These are phyloP conservation scores for Penicillium sp. DNA, from an alignment of 2,329 filamentous ascomycete species.

Conservation along the genomic window DNA sequence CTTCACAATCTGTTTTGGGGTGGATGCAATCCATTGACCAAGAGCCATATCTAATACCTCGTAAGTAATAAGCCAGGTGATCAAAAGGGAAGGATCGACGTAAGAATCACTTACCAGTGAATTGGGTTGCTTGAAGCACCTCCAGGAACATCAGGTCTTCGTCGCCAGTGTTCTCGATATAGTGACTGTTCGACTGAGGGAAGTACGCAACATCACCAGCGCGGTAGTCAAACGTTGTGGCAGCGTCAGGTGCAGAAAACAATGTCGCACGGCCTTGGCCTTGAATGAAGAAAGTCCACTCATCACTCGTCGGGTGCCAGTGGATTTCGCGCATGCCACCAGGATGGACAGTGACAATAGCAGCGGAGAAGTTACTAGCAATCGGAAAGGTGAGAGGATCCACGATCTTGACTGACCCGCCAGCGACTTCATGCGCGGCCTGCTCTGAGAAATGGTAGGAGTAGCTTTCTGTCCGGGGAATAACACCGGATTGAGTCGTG, in stretches of 20 bases:
- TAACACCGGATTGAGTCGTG: slow-evolving; percentile 59
- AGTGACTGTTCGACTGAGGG: slow-evolving; percentile 75
- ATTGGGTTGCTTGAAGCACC: slow-evolving; percentile 70
- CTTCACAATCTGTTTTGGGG: slow-evolving; percentile 58
- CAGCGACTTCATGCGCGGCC: slow-evolving; percentile 63
- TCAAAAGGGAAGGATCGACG: background rate
- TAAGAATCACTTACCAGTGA: slow-evolving; percentile 39
- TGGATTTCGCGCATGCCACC: slow-evolving; percentile 77
- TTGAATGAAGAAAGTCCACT: slow-evolving; percentile 77
- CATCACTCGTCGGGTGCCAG: slow-evolving; percentile 77
- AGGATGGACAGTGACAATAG: slow-evolving; percentile 69
- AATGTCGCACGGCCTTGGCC: slow-evolving; percentile 73
- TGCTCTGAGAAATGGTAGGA: slow-evolving; percentile 72
- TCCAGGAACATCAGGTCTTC: slow-evolving; percentile 74
- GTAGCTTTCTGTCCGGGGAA: slow-evolving; percentile 65
- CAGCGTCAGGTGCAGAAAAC: slow-evolving; percentile 67
- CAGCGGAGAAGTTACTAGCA: slow-evolving; percentile 71
- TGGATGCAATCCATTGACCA: slow-evolving; percentile 52
- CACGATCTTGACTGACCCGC: slow-evolving; percentile 71
- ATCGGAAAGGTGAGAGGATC: slow-evolving; percentile 76
- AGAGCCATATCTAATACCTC: slow-evolving; percentile 41
- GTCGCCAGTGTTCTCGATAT: slow-evolving; percentile 75
- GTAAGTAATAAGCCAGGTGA: background rate
- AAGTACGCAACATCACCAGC: slow-evolving; percentile 77
- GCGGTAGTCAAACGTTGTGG: slow-evolving; percentile 73